A percentile compares a stretch with the other conserved stretches of the same genome.
Evolutionary conservation across 805 yeast species (phyloP).

Genomic region (Wilhelminamyces savonicus): DNA sequence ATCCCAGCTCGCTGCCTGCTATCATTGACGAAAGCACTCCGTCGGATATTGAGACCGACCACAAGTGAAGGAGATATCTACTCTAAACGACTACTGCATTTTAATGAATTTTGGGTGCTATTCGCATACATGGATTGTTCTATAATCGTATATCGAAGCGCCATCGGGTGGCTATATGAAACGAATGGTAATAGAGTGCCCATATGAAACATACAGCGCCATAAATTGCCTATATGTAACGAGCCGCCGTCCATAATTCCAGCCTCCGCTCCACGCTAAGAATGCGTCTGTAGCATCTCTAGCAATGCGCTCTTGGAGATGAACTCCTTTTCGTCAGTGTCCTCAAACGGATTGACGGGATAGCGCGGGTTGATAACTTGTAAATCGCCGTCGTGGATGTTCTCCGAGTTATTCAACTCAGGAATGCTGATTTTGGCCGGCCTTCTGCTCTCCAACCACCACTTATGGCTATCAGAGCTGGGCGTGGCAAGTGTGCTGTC

Average conservation of each 20-base stretch:
- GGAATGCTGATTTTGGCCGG: constrained; percentile 61
- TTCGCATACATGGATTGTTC: too few species aligned
- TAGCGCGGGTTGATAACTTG: constrained; percentile 59
- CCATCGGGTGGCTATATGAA: too few species aligned
- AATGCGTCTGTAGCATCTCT: not conserved
- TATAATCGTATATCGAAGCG: too few species aligned
- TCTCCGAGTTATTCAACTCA: constrained; percentile 28
- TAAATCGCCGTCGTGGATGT: constrained; percentile 7
- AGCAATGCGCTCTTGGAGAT: constrained; percentile 17
- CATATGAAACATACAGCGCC: not conserved
- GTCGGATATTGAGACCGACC: too few species aligned
- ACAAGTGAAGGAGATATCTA: too few species aligned
- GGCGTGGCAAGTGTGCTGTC: constrained; percentile 73
- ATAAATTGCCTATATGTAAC: too few species aligned
- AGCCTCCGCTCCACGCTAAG: not conserved
- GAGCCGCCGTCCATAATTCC: not conserved
- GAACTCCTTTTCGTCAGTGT: constrained; percentile 48
- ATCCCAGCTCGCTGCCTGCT: not conserved
- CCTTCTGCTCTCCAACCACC: constrained; percentile 88
- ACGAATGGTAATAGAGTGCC: too few species aligned
- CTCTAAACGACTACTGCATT: too few species aligned
- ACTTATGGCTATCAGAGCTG: constrained; percentile 69
- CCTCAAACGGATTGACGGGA: constrained; percentile 68
- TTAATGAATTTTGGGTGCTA: too few species aligned
- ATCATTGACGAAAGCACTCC: not conserved